Evolutionary conservation across 345 rosid genomes (phyloP), one percentile per base, ranked within the genome.

Genomic region (Mercurialis annua): DNA sequence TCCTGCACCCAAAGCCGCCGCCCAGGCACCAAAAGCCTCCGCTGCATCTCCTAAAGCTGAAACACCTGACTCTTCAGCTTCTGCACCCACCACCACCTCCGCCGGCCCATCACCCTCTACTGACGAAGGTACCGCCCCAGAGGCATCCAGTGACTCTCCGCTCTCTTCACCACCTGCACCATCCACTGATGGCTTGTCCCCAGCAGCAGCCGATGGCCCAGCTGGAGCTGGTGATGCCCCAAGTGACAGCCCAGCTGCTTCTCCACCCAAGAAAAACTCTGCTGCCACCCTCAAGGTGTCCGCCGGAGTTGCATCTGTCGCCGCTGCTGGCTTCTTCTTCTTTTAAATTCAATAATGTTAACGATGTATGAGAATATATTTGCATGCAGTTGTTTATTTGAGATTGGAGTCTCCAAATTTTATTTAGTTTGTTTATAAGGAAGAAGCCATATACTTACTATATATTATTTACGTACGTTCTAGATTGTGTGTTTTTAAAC

Each of bases 121-220:
- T 15, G 65, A 4, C 1, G 51, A 53, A 6, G 51, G n/a, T 10
- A 8, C 56, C 10, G 36, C 65, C 34, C 36, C 72, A 8, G 40
- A 33, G 2, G 51, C 44, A 14, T 20, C 74, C 10, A 64, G 64
- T 0, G 58, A 71, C 9, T 30, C 29, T 10, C 67, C 53, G n/a
- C 29, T 40, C 47, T 65, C 75, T 18, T 71, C 75, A 6, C 70
- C 75, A 31, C 75, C 75, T 33, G 64, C 75, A 33, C 70, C 75
- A 11, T 15, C 66, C 53, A 62, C 30, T 44, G 56, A 20, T 1
- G 21, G 47, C 20, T 40, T 40, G 44, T 4, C 46, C 18, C 69
- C 76, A 0, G 48, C 33, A 18, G 40, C 72, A 2, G 51, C 48
- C 5, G 69, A 24, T 1, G 67, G 46, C 23, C 67, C 74, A 8